Evolutionary conservation across 768 basidiomycete species (phyloP).

Genomic region (Leucosporidium creatinivorum): DNA sequence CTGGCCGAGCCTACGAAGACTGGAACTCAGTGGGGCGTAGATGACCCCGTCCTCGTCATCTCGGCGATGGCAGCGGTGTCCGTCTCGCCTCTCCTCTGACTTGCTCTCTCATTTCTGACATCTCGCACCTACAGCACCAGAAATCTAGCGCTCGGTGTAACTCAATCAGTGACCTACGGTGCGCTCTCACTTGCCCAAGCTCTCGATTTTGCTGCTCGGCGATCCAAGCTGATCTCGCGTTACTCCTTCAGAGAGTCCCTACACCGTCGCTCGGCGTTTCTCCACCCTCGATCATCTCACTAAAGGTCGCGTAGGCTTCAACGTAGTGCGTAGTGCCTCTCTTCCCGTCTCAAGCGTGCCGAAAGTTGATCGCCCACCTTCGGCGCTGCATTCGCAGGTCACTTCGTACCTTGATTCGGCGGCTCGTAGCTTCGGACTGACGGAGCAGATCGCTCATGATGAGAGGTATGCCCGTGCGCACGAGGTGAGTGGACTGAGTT

Average conservation of each 20-base stretch:
- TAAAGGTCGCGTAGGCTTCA: constrained; percentile 6
- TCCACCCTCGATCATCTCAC: constrained; percentile 21
- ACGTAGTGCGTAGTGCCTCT: not conserved
- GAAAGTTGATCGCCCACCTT: too few relatives aligned
- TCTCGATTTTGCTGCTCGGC: too few relatives aligned
- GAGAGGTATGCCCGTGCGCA: not conserved
- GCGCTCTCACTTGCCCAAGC: too few relatives aligned
- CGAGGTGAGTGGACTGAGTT: too few relatives aligned
- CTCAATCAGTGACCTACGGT: constrained; percentile 4
- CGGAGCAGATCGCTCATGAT: constrained; percentile 7
- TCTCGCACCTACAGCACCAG: not conserved
- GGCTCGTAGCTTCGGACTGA: not conserved
- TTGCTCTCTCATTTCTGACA: too few relatives aligned
- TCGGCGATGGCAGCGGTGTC: too few relatives aligned
- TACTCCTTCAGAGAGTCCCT: not conserved
- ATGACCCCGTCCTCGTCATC: too few relatives aligned
- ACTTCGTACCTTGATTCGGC: constrained; percentile 4
- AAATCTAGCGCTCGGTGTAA: constrained; percentile 14
- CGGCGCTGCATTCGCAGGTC: not conserved
- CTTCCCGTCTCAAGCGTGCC: too few relatives aligned
- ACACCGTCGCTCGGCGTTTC: constrained; percentile 15
- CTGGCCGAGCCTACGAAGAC: too few relatives aligned
- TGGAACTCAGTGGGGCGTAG: too few relatives aligned
- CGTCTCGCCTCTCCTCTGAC: too few relatives aligned
- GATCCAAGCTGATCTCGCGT: too few relatives aligned